phyloP scores from a whole-genome alignment of 2,329 filamentous ascomycete genomes.

The Ilyonectria robusta region DNA sequence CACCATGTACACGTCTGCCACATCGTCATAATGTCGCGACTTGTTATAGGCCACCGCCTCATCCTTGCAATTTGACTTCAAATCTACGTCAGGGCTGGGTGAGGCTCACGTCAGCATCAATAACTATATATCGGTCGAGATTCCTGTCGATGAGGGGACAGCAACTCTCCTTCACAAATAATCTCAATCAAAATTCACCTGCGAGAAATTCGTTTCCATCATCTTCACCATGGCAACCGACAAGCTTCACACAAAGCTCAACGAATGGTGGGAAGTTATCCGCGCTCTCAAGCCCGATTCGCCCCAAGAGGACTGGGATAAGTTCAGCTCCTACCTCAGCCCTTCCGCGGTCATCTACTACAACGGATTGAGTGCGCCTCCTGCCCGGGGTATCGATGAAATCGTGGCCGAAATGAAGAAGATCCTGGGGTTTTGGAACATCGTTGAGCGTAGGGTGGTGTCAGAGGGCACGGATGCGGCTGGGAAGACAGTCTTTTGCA shows the following conservation, averaged over 20 bases:
- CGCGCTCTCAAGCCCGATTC: conserved; percentile 10
- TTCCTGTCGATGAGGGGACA: background rate
- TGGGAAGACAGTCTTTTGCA: conserved; percentile 5
- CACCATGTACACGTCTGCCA: too few relatives aligned
- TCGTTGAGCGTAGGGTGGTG: conserved; percentile 19
- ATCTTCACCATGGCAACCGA: conserved; percentile 4
- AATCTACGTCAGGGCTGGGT: background rate
- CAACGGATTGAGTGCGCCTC: background rate
- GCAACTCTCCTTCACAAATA: background rate
- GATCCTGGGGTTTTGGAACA: conserved; percentile 14
- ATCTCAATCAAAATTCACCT: background rate
- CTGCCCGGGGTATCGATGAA: conserved; percentile 8
- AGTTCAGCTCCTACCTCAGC: conserved; percentile 9
- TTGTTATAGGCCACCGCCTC: background rate
- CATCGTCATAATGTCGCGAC: too few relatives aligned
- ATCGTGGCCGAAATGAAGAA: conserved; percentile 9
- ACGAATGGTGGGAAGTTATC: conserved; percentile 5
- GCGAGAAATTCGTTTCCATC: too few relatives aligned
- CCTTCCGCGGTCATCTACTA: conserved; percentile 8
- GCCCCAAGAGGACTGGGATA: conserved; percentile 24
- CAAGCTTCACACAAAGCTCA: conserved; percentile 12
- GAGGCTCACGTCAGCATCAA: conserved; percentile 6
- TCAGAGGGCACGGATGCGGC: conserved; percentile 2
- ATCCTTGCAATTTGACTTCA: background rate
- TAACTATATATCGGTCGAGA: background rate